Evolutionary conservation across 2,329 filamentous ascomycete species (phyloP), one percentile per base, ranked within the genome.

Genomic region (Ascocoryne sarcoides): DNA sequence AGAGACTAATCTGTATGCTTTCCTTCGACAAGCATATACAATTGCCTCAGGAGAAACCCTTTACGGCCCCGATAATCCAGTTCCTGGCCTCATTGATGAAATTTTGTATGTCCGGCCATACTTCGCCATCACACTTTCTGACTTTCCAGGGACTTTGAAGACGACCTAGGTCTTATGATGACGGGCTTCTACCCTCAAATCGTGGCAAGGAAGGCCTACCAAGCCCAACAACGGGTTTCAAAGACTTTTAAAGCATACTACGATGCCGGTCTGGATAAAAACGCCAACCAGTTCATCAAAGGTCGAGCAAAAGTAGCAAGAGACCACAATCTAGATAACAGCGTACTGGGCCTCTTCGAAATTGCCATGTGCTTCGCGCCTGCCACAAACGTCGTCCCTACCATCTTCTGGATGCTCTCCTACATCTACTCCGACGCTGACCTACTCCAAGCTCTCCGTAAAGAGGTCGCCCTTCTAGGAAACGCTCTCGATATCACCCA

Each of bases 1-100:
- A 20, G 51, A 64, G 2, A 52, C 57, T 0, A 59, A 62, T 7
- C 39, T 70, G 0, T 69, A 57, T 45, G 21, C 52, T 0, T 68
- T 63, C 62, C 31, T 61, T 12, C 54, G 61, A 3, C 46, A 64
- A n/a, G 39, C 60, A 4, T 61, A 67, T 42, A 63, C 60, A 2
- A 39, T 61, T 2, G 62, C 64, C 3, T 64, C 62, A 0, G 56
- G 59, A 3, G 47, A 57, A 17, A 61, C 63, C 1, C 48, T 72
- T 10, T 71, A 64, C 37, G 68, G 69, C 1, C 56, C 63, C 0
- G 38, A 61, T 1, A 68, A 70, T 43, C 66, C 66, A 0, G 60
- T 69, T 14, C 52, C 45, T 1, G 43, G 46, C 2, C 44, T 68
- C 3, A 44, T 65, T 4, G 49, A 65, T 4, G 56, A 58, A 10